These are phyloP conservation scores for Neurospora sp. DNA, from an alignment of 495 filamentous ascomycete genomes.

Conservation along the genomic window DNA sequence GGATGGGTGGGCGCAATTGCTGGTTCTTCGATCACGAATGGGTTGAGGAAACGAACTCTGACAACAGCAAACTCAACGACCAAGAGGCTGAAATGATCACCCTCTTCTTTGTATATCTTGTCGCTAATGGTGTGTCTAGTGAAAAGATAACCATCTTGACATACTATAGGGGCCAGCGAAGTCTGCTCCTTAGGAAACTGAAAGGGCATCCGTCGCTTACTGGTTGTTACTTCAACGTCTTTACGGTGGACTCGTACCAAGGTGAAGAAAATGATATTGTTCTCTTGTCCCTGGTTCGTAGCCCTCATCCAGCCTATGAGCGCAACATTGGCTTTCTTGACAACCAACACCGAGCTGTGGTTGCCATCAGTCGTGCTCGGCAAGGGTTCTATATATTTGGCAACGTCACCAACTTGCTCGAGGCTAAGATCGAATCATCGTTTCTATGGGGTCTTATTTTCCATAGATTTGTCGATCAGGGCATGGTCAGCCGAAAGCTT, in stretches of 20 bases:
- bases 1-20: slow-evolving; percentile 63
- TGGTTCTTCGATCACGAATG: slow-evolving; percentile 67
- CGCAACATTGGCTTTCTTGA: slow-evolving; percentile 58
- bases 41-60: slow-evolving; percentile 53
- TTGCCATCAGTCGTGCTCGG: slow-evolving; percentile 80
- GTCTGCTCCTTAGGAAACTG: slow-evolving; percentile 46
- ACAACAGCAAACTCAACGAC: slow-evolving; percentile 62
- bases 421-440: slow-evolving; percentile 23
- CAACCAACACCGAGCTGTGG: slow-evolving; percentile 72
- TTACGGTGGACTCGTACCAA: slow-evolving; percentile 88
- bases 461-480: slow-evolving; percentile 21
- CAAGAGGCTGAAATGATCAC: slow-evolving; percentile 72
- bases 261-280: slow-evolving; percentile 89
- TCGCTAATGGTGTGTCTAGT: slow-evolving; percentile 49
- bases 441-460: slow-evolving; percentile 30
- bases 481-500: slow-evolving; percentile 7
- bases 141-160: slow-evolving; percentile 74
- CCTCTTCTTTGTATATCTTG: slow-evolving; percentile 60
- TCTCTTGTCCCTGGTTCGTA: slow-evolving; percentile 75
- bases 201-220: slow-evolving; percentile 40
- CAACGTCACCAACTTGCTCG: slow-evolving; percentile 47
- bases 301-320: slow-evolving; percentile 21
- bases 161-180: slow-evolving; percentile 83
- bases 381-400: slow-evolving; percentile 85
- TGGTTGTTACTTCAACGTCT: slow-evolving; percentile 50